phyloP scores from a whole-genome alignment of 1,284 basidiomycete species.

The Marasmius fiardii region DNA sequence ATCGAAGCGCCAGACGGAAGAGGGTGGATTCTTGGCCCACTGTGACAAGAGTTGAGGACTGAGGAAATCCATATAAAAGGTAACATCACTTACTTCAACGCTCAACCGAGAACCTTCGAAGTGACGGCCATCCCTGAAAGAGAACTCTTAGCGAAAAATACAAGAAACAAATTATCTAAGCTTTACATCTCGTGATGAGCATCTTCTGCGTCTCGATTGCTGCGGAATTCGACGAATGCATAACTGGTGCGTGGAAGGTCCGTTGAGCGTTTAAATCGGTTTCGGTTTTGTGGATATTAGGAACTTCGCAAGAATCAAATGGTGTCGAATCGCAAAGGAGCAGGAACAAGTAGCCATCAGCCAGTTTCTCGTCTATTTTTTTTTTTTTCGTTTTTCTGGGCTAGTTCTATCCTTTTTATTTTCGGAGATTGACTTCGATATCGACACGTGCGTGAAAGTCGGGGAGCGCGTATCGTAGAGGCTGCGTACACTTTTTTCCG shows the following conservation, averaged over 20 bases:
- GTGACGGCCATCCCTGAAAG: conserved; percentile 72
- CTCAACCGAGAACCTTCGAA: conserved; percentile 83
- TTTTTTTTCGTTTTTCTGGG: neutral
- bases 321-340: conserved; percentile 23
- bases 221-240: conserved; percentile 89
- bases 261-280: conserved; percentile 36
- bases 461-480: neutral
- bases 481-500: conserved; percentile 22
- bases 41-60: conserved; percentile 26
- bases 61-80: neutral
- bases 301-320: conserved; percentile 19
- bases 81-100: conserved; percentile 59
- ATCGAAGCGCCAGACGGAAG: conserved; percentile 83
- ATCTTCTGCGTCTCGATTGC: conserved; percentile 81
- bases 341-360: conserved; percentile 17
- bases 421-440: neutral
- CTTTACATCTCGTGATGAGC: conserved; percentile 89
- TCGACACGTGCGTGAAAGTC: neutral
- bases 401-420: neutral
- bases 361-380: neutral
- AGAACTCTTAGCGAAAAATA: conserved; percentile 8
- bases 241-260: conserved; percentile 65
- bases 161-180: neutral
- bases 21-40: conserved; percentile 92
- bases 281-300: conserved; percentile 19